A percentile compares a stretch with the other conserved stretches of the same genome.
Evolutionary conservation across 1,284 basidiomycete species (phyloP).

Genomic region (Pterula multifida): DNA sequence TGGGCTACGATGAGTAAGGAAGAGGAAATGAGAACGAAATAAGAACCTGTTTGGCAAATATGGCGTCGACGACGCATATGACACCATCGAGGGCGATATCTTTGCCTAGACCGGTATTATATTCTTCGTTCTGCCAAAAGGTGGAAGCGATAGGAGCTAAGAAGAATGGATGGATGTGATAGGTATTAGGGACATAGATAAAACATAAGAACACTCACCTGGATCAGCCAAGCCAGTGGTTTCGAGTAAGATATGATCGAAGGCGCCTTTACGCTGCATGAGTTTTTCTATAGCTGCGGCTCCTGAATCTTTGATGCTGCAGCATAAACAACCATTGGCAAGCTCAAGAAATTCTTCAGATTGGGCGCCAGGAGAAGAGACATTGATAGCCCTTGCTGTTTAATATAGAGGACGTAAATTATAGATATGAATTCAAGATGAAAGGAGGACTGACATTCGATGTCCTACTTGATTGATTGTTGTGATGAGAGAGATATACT

Average conservation of each 20-base stretch:
- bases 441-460: constrained; percentile 36
- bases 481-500: not conserved
- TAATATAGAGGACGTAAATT: too few relatives aligned
- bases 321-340: constrained; percentile 90
- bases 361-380: constrained; percentile 35
- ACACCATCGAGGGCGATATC: constrained; percentile 82
- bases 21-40: constrained; percentile 2
- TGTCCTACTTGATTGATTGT: constrained; percentile 31
- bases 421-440: constrained; percentile 2
- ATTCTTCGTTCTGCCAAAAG: constrained; percentile 92
- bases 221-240: constrained; percentile 92
- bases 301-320: constrained; percentile 86
- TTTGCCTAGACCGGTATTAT: constrained; percentile 51
- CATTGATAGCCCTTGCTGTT: constrained; percentile 66
- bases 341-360: constrained; percentile 65
- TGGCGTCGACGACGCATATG: constrained; percentile 82
- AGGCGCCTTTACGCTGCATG: constrained; percentile 69
- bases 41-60: constrained; percentile 41
- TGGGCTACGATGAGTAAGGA: constrained; percentile 7
- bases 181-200: not conserved
- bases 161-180: not conserved
- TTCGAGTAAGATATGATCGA: constrained; percentile 89
- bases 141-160: constrained; percentile 69
- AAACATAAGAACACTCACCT: constrained; percentile 31
- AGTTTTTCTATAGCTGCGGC: constrained; percentile 86